Evolutionary conservation across 2,329 filamentous ascomycete genomes (phyloP).

Genomic region (Acephala macrosclerotiorum): DNA sequence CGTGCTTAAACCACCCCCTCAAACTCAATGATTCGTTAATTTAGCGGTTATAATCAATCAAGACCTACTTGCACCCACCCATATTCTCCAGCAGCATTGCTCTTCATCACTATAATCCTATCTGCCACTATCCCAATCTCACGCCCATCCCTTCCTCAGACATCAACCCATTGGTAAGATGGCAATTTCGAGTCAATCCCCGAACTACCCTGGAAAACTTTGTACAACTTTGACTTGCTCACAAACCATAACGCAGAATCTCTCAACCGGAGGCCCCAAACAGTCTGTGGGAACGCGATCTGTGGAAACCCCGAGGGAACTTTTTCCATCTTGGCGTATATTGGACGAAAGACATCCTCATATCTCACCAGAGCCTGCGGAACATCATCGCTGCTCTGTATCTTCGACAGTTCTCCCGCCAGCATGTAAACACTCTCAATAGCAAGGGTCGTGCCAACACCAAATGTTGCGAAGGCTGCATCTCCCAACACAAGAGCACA

Average conservation of each 20-base stretch:
- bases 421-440: slow-evolving; percentile 54
- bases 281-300: slow-evolving; percentile 21
- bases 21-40: too few relatives aligned
- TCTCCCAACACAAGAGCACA: slow-evolving; percentile 30
- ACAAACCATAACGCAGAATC: slow-evolving; percentile 28
- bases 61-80: too few relatives aligned
- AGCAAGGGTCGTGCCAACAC: slow-evolving; percentile 50
- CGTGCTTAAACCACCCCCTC: too few relatives aligned
- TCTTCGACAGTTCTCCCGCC: slow-evolving; percentile 49
- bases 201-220: neutral
- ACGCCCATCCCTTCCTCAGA: neutral
- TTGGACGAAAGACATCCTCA: slow-evolving; percentile 50
- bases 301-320: neutral
- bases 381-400: slow-evolving; percentile 42
- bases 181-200: neutral
- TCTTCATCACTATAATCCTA: too few relatives aligned
- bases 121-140: too few relatives aligned
- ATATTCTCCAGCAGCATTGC: too few relatives aligned
- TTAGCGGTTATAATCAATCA: too few relatives aligned
- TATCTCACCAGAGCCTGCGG: slow-evolving; percentile 46
- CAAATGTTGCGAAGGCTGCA: slow-evolving; percentile 52
- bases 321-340: slow-evolving; percentile 16
- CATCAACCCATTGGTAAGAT: neutral
- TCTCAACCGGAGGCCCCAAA: slow-evolving; percentile 20
- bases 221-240: slow-evolving; percentile 20